Base-by-base conservation (phyloP, 1,284 basidiomycete genomes). In the Laetiporus sulphureus region DNA sequence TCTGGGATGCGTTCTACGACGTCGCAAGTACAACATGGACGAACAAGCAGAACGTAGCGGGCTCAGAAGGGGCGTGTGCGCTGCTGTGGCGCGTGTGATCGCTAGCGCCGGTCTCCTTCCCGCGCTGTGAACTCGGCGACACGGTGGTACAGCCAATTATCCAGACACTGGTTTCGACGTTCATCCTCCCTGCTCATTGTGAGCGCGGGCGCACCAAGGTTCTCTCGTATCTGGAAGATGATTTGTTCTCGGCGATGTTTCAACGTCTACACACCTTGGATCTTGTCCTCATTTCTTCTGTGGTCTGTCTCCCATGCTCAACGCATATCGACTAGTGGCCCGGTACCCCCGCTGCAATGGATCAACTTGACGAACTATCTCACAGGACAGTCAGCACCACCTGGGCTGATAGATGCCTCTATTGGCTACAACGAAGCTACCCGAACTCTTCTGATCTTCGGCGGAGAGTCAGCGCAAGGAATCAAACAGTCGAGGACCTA, bases 401-500 rank as follows among this genome's bases (percentile, higher is more conserved):
- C 82, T 7, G 73, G 80, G 19, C 68, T 88, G 49, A 83, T 75
- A 59, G 79, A 85, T 54, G 75, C 83, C 10, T 73, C 79, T 32
- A 77, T 88, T 49, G 83, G 82, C 64, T 63, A 59, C 56, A 62
- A 62, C 51, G 56, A 64, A 39, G 47, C 46, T 38, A 71, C 72
- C 52, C 69, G 75, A 41, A 72, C 69, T 11, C 61, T 89, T 39
- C 63, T 89, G 49, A 69, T 89, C 40, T 89, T 87, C 56, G 85
- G 85, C 42, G 85, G 85, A 37, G 72, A 84, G 61, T 82, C 83
- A 2, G 65, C 73, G 43, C 71, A 71, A 47, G 79, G 79, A 15
- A 67, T 84, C 37, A 68, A 73, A 27, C 77, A 79, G 51, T 72
- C 72, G 2, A 66, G 75, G 51, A 88, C 85, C 2, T 84, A 77